A percentile compares a stretch with the other conserved stretches of the same genome.
phyloP scores from a whole-genome alignment of 805 yeast species.

The Nakazawaea wickerhamii region DNA sequence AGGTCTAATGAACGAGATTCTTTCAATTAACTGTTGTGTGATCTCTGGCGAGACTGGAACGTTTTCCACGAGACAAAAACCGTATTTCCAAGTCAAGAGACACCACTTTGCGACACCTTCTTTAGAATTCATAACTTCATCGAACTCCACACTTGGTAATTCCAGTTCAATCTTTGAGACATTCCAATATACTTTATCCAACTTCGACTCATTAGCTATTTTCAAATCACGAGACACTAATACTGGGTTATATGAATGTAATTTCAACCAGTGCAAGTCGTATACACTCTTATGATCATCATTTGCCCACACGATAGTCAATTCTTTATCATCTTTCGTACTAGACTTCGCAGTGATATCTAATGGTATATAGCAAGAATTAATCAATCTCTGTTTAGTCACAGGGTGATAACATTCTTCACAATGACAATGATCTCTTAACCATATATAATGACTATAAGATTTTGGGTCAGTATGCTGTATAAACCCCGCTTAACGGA shows the following conservation, averaged over 20 bases:
- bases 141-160: conserved; percentile 45
- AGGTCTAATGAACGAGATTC: conserved; percentile 54
- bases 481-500: no score
- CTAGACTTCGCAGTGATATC: conserved; percentile 11
- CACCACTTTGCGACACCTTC: conserved; percentile 52
- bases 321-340: conserved; percentile 4
- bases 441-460: conserved; percentile 48
- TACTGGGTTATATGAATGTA: conserved; percentile 50
- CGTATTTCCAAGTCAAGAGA: conserved; percentile 46
- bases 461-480: conserved; percentile 5
- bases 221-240: conserved; percentile 29
- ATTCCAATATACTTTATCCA: conserved; percentile 39
- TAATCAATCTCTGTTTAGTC: conserved; percentile 56
- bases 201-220: conserved; percentile 22
- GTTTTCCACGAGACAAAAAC: conserved; percentile 56
- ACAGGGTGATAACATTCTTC: conserved; percentile 43
- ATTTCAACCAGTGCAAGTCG: conserved; percentile 36
- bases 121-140: conserved; percentile 36
- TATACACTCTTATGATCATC: conserved; percentile 34
- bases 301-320: conserved; percentile 31
- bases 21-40: conserved; percentile 51
- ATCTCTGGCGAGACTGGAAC: conserved; percentile 57
- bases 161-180: conserved; percentile 31
- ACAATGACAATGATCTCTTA: conserved; percentile 62
- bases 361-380: conserved; percentile 36